Base-by-base conservation (phyloP, 2,329 filamentous ascomycete species). In the Gnomoniopsis smithogilvyi region DNA sequence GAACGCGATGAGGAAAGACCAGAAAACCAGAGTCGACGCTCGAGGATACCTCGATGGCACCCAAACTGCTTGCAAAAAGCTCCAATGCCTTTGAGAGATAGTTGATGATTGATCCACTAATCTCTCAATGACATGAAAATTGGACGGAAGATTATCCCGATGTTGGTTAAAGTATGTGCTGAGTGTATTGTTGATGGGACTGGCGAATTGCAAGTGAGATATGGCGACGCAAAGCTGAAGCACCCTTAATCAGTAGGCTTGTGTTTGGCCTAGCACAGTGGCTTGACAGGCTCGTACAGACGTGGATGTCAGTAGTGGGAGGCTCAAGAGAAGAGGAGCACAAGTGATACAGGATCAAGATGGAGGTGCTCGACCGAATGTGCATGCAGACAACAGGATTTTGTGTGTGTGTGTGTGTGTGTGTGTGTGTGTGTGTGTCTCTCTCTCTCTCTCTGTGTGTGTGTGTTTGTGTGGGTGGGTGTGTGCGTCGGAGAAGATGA, bases 261-360 rank as follows among this genome's bases (percentile, higher is more conserved):
- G 19, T 30, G 48, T 57, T 57, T 60, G 61, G 55, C 55, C 61
- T 61, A 56, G 55, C 59, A 61, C 59, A 61, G 61, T 63, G 61
- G 61, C 61, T 61, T 63, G 61, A 61, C 55, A 63, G 56, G 59
- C 51, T 63, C 61, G 59, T 50, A 63, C 61, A 63, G 59, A 51
- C 58, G 43, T 38, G 55, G 51, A 61, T 51, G 52, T 49, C 53
- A 59, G 52, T 54, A 50, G 59, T 63, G 59, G 59, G 61, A 61
- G 59, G 54, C 59, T 61, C 61, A 63, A 62, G 22, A 43, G 53
- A 51, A 61, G 38, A 46, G 54, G 56, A 55, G 56, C 56, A 63
- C 61, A 58, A 56, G 61, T 63, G 59, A 61, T 63, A 61, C 61
- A 63, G 54, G 51, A 53, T 54, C 54, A 61, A 36, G 43, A 49